Percentiles rank a stretch among this genome's conserved stretches.
Evolutionary conservation across 169 alveolate species (phyloP).

Genomic region (Cryptosporidium felis): DNA sequence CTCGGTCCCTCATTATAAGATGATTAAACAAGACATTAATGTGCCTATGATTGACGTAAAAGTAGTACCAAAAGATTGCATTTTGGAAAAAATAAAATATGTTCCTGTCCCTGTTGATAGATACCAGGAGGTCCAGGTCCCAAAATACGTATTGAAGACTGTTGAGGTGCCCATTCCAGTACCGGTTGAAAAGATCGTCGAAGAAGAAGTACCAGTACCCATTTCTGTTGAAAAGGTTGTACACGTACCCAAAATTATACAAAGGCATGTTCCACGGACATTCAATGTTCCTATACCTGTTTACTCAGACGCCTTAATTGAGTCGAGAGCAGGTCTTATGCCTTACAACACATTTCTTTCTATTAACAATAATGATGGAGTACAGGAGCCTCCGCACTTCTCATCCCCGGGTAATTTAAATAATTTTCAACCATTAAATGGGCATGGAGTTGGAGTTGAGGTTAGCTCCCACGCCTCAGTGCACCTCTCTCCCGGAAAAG

Average conservation of each 20-base stretch:
- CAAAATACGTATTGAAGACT: conserved; percentile 61
- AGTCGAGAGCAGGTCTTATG: conserved; percentile 67
- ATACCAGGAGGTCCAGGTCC: conserved; percentile 68
- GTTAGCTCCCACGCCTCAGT: neutral
- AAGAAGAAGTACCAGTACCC: conserved; percentile 67
- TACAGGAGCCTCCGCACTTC: neutral
- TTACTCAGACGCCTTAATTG: conserved; percentile 60
- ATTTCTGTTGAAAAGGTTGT: conserved; percentile 66
- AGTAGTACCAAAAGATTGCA: conserved; percentile 35
- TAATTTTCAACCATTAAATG: neutral
- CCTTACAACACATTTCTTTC: conserved; percentile 62
- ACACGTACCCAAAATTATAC: conserved; percentile 67
- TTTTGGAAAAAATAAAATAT: conserved; percentile 38
- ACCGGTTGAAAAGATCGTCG: conserved; percentile 64
- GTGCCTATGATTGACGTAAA: conserved; percentile 25
- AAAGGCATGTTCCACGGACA: conserved; percentile 70
- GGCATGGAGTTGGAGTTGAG: conserved; percentile 5
- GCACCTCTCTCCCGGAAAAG: neutral
- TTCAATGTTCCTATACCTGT: conserved; percentile 67
- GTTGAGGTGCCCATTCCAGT: conserved; percentile 70
- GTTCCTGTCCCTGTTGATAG: conserved; percentile 58
- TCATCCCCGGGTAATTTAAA: neutral
- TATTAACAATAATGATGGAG: conserved; percentile 5
- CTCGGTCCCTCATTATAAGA: conserved; percentile 35
- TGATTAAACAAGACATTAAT: conserved; percentile 45